These are phyloP conservation scores for Grosmannia clavigera DNA, from an alignment of 2,329 filamentous ascomycete genomes.

Conservation along the genomic window DNA sequence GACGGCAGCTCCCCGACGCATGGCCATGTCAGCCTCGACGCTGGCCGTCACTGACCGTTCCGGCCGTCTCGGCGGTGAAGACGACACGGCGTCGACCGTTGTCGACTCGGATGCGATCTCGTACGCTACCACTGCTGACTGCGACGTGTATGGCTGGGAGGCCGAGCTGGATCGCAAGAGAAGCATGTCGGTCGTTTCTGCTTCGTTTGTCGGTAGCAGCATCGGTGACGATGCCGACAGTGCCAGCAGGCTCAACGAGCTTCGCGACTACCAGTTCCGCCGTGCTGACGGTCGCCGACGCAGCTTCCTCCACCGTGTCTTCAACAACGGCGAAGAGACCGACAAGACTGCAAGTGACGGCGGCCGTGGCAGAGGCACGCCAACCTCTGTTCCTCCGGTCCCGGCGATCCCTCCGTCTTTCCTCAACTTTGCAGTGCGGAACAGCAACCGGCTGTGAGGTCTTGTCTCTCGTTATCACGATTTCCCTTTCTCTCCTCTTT, in stretches of 20 bases:
- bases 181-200: background rate
- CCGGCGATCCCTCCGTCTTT: conserved; percentile 3
- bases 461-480: background rate
- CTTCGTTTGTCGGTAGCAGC: background rate
- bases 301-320: conserved; percentile 28
- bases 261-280: conserved; percentile 16
- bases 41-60: background rate
- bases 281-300: conserved; percentile 18
- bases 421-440: background rate
- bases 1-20: background rate
- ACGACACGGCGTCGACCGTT: conserved; percentile 16
- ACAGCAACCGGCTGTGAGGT: conserved; percentile 4
- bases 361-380: background rate
- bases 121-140: conserved; percentile 15
- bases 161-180: conserved; percentile 28
- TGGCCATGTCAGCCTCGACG: background rate
- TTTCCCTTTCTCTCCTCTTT: background rate
- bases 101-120: conserved; percentile 18
- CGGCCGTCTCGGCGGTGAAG: conserved; percentile 5
- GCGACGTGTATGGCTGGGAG: conserved; percentile 43
- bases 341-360: background rate
- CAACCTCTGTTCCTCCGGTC: background rate
- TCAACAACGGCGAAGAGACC: conserved; percentile 14
- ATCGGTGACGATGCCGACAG: background rate
- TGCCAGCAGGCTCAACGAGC: conserved; percentile 1